phyloP scores from a whole-genome alignment of 2,329 filamentous ascomycete species.

The Fusarium burgessii region DNA sequence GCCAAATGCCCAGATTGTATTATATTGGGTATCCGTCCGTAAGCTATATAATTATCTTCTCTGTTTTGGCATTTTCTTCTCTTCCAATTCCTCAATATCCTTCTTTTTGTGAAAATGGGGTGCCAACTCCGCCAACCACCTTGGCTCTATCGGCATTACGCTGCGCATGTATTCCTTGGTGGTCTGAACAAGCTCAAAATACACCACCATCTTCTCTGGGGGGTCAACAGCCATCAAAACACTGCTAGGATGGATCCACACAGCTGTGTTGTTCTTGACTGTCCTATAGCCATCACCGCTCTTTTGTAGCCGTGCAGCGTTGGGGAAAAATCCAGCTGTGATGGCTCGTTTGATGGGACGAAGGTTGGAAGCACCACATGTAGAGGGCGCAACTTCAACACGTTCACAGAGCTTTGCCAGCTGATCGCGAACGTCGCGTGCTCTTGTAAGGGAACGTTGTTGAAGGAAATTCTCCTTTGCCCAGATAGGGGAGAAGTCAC shows the following conservation, averaged over 20 bases:
- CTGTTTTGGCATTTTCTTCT: conserved; percentile 69
- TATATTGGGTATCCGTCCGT: neutral
- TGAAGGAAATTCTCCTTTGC: conserved; percentile 93
- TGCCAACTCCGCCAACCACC: conserved; percentile 89
- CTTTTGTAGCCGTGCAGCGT: conserved; percentile 85
- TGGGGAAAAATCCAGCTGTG: conserved; percentile 93
- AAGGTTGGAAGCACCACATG: conserved; percentile 77
- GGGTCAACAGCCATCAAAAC: conserved; percentile 84
- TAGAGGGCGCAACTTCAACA: conserved; percentile 82
- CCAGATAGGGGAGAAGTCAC: conserved; percentile 90
- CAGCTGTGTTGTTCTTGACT: conserved; percentile 88
- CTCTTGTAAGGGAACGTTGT: conserved; percentile 87
- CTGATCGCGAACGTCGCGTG: conserved; percentile 92
- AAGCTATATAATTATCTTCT: conserved; percentile 32
- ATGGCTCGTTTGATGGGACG: conserved; percentile 86
- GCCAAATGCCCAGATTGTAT: neutral
- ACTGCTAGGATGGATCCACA: conserved; percentile 91
- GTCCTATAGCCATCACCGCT: conserved; percentile 91
- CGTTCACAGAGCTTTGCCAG: conserved; percentile 92
- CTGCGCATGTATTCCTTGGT: conserved; percentile 94
- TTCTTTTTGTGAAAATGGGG: conserved; percentile 96
- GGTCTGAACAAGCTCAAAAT: conserved; percentile 84
- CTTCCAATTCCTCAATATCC: conserved; percentile 85
- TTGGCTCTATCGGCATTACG: conserved; percentile 84
- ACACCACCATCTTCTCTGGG: conserved; percentile 83